These are phyloP conservation scores for Metschnikowia aberdeeniae DNA, from an alignment of 805 yeast species.

Conservation along the genomic window DNA sequence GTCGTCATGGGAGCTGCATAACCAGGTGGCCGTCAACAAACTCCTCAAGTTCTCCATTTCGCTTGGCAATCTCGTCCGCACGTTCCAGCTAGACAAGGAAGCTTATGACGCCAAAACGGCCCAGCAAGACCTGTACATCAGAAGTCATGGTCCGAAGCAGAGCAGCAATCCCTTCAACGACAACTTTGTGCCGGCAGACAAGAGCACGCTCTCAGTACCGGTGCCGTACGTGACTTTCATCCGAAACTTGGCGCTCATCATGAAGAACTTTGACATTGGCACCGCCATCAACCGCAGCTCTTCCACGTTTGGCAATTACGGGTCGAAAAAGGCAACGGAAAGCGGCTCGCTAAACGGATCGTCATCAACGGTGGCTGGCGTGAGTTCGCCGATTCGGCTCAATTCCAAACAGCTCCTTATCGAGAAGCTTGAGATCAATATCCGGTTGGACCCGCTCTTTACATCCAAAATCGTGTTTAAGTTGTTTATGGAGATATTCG, in stretches of 20 bases:
- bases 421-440: conserved; percentile 42
- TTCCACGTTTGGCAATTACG: background rate
- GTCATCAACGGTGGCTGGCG: background rate
- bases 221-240: conserved; percentile 31
- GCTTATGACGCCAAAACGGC: conserved; percentile 23
- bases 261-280: conserved; percentile 42
- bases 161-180: conserved; percentile 15
- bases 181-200: conserved; percentile 2
- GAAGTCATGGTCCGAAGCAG: conserved; percentile 2
- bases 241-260: conserved; percentile 27
- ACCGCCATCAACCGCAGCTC: conserved; percentile 3
- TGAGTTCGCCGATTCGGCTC: conserved; percentile 36
- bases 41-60: conserved; percentile 40
- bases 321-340: background rate
- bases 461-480: conserved; percentile 33
- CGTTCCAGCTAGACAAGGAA: conserved; percentile 34
- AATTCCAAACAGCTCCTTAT: conserved; percentile 39
- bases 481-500: conserved; percentile 26
- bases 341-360: conserved; percentile 7
- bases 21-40: conserved; percentile 35
- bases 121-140: conserved; percentile 7
- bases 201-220: conserved; percentile 5
- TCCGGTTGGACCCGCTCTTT: conserved; percentile 36
- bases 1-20: conserved; percentile 13
- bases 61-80: conserved; percentile 37